These are phyloP conservation scores for Tetrahymena elliotti DNA, from an alignment of 73 alveolate species.

Conservation along the genomic window DNA sequence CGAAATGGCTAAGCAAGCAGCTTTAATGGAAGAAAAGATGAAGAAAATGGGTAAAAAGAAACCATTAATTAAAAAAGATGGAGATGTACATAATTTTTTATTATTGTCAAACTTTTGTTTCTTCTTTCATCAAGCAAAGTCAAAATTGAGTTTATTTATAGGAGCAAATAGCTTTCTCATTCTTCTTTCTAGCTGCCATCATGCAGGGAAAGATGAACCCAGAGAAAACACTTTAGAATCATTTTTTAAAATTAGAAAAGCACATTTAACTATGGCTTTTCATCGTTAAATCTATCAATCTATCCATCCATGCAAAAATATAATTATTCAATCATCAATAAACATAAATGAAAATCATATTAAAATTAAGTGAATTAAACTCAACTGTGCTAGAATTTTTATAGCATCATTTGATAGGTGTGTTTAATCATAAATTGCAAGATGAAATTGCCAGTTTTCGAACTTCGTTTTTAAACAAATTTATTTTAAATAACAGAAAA, in stretches of 20 bases:
- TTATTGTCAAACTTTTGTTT: neutral
- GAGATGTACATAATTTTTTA: neutral
- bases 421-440: neutral
- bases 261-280: neutral
- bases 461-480: neutral
- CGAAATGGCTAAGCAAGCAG: constrained; percentile 1
- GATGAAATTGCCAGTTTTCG: neutral
- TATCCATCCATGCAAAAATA: neutral
- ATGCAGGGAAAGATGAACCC: neutral
- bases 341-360: too few species aligned
- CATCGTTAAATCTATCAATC: neutral
- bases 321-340: too few species aligned
- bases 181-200: neutral
- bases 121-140: neutral
- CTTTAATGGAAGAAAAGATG: neutral
- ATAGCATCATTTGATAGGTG: neutral
- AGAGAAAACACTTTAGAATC: neutral
- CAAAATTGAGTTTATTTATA: too few species aligned
- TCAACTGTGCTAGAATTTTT: neutral
- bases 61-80: neutral
- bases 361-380: too few species aligned
- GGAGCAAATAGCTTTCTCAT: neutral
- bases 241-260: too few species aligned
- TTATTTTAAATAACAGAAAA: neutral
- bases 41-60: neutral